Base-by-base conservation (phyloP, 2,329 filamentous ascomycete species). In the Pseudovirgaria hyperparasitica region DNA sequence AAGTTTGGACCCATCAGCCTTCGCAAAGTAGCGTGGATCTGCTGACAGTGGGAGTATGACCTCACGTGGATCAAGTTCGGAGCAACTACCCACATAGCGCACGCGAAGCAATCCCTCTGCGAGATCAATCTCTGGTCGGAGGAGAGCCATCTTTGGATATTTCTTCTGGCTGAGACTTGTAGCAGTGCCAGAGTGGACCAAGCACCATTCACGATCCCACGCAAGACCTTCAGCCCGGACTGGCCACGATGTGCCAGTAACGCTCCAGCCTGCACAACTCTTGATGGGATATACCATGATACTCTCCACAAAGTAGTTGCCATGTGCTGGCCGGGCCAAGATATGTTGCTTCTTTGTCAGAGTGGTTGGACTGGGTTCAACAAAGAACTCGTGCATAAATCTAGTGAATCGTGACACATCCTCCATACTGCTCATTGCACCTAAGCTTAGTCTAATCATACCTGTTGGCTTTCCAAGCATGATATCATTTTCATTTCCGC, bases 191-290 rank as follows among this genome's bases (percentile, higher is more conserved):
- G 76, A 70, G 48, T 94, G 86, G 9, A 98, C 65, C 12, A 98
- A 61, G 54, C 87, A 96, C 87, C 90, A 98, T 58, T 96, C 87
- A 34, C 90, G 70, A 50, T 98, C 90, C 85, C 87, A 96, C 6
- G 76, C 79, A 3, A 98, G 62, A 0, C 90, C 90, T 56, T 94
- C 85, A 6, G 69, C 63, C 29, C 70, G 72, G 12, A 96, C 66
- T 41, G 81, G 73, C 90, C 90, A 98, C 9, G 63, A 46, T 6
- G 57, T 58, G 2, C 61, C 66, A 1, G 55, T 35, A 16, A 96
- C 63, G 19, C 61, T 60, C 49, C 79, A 92, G 1, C 81, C 81
- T 10, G 75, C 81, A 43, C 90, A 96, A 48, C 85, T 93, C 54
- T 98, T 98, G 46, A 98, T 86, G 0, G 90, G 90, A 45, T 85